Base-by-base conservation (phyloP, 768 basidiomycete genomes). In the Megacollybia marginata region DNA sequence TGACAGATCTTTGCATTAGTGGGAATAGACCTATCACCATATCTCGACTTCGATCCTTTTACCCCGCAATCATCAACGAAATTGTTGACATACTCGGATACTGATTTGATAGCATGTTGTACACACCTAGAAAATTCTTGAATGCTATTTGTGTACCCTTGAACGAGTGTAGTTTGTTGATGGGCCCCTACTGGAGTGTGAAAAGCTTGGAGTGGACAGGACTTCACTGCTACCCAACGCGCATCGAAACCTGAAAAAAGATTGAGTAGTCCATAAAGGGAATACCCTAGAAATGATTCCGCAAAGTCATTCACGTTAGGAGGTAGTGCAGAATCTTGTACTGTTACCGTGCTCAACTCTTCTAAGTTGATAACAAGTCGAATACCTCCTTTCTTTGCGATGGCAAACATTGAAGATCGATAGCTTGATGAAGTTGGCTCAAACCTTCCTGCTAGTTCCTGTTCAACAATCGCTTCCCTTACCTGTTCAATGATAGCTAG, bases 111-210 rank as follows among this genome's bases (percentile, higher is more conserved):
- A 0, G 55, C 48, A 38, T 61, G 59, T 0, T 32, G 10, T 2
- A 48, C 20, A 38, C 58, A 56, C 1, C 53, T 23, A 18, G 70
- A 65, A 46, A 70, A 71, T 34, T 71, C 65, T 0, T 62, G 62
- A 0, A 67, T 55, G 0, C 58, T 56, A 38, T 71, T 70, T 2
- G 67, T 67, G 23, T 56, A 61, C 0, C 70, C 71, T 61, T 66
- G 65, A 0, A 65, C 65, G 0, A 72, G 44, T 0, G 56, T 55
- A 0, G 52, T 54, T 0, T 65, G 55, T 0, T 59, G 56, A 1
- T 56, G 18, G 0, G 62, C 52, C 0, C 68, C 63, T 1, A 60
- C 42, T 0, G 61, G 58, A 0, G 55, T 60, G 44, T 61, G 54
- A 48, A 69, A 72, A 0, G 60, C 65, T 0, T 68, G 70, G 1